Evolutionary conservation across 805 yeast genomes (phyloP).

Genomic region (Candida vaughaniae): DNA sequence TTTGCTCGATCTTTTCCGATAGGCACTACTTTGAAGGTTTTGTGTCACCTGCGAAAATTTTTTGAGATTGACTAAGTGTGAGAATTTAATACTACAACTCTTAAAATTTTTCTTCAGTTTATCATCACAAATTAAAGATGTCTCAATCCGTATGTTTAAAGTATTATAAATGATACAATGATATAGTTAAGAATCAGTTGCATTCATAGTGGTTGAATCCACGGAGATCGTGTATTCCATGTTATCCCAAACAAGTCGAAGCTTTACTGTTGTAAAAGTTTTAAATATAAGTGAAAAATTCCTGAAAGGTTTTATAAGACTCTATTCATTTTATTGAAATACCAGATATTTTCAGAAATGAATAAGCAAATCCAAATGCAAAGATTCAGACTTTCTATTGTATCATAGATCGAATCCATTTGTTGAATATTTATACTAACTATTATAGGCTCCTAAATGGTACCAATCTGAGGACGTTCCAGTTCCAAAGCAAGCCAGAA

Average conservation of each 20-base stretch:
- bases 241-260: too few species aligned
- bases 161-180: conserved; percentile 1
- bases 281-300: conserved; percentile 1
- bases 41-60: conserved; percentile 12
- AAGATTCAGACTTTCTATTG: too few species aligned
- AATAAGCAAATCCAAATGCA: not conserved
- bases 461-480: conserved; percentile 90
- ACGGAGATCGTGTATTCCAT: too few species aligned
- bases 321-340: too few species aligned
- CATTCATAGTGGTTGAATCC: too few species aligned
- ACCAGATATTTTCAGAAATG: too few species aligned
- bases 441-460: conserved; percentile 76
- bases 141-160: conserved; percentile 18
- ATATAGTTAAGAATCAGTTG: not conserved
- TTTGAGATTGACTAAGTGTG: conserved; percentile 11
- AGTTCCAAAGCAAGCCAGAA: conserved; percentile 86
- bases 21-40: conserved; percentile 6
- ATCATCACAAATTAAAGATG: conserved; percentile 16
- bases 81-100: conserved; percentile 9
- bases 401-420: not conserved
- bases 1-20: conserved; percentile 4
- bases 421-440: conserved; percentile 15
- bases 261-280: too few species aligned
- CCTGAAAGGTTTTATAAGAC: too few species aligned
- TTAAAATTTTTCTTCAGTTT: conserved; percentile 14